These are phyloP conservation scores for Pyrenophora graminea DNA, from an alignment of 2,329 filamentous ascomycete species.

Conservation along the genomic window DNA sequence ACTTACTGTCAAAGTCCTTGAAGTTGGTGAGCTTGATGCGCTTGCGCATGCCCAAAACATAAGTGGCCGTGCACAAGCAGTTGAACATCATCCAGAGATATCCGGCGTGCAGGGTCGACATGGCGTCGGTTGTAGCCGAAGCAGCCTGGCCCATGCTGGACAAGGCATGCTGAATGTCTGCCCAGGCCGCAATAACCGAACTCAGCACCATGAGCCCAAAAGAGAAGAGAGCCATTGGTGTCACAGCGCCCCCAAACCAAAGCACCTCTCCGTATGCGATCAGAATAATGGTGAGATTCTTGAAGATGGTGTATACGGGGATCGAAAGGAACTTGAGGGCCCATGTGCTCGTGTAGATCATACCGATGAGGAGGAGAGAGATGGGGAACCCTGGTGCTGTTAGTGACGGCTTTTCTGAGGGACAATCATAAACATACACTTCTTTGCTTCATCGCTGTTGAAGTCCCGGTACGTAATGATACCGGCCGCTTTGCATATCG, in stretches of 20 bases:
- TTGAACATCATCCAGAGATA: slow-evolving; percentile 99
- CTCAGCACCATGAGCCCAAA: slow-evolving; percentile 97
- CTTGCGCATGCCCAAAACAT: slow-evolving; percentile 92
- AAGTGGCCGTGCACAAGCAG: slow-evolving; percentile 90
- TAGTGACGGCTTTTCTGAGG: slow-evolving; percentile 4
- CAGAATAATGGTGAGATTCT: slow-evolving; percentile 98
- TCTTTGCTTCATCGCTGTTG: slow-evolving; percentile 84
- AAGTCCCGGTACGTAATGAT: slow-evolving; percentile 85
- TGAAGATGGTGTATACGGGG: slow-evolving; percentile 99
- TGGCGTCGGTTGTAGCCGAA: slow-evolving; percentile 69
- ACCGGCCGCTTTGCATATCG: slow-evolving; percentile 77
- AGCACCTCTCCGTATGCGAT: slow-evolving; percentile 98
- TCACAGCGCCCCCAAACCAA: slow-evolving; percentile 95
- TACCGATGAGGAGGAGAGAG: slow-evolving; percentile 91
- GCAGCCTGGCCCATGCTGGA: slow-evolving; percentile 59
- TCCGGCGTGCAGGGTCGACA: slow-evolving; percentile 89
- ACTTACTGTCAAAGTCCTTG: slow-evolving; percentile 97
- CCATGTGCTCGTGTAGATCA: slow-evolving; percentile 98
- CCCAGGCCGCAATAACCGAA: slow-evolving; percentile 94
- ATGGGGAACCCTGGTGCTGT: slow-evolving; percentile 82
- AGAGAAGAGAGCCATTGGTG: slow-evolving; percentile 82
- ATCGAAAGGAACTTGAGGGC: slow-evolving; percentile 95
- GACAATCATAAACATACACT: slow-evolving; percentile 67
- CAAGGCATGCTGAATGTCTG: slow-evolving; percentile 87
- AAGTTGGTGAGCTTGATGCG: slow-evolving; percentile 99